These are phyloP conservation scores for Lentinus brumalis DNA, from an alignment of 768 basidiomycete genomes.

Conservation along the genomic window DNA sequence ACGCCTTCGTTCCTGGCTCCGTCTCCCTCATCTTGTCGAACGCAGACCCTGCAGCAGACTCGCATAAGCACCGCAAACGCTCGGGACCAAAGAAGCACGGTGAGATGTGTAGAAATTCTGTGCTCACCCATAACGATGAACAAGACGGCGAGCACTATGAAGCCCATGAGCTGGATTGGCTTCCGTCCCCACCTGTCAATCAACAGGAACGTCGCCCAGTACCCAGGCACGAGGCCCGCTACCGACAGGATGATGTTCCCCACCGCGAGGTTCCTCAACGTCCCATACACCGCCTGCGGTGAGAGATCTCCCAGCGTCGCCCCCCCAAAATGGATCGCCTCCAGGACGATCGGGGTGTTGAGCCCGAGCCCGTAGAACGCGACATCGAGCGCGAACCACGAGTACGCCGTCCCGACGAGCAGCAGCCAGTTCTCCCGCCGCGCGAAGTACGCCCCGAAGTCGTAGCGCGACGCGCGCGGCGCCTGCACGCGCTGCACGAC, in stretches of 20 bases:
- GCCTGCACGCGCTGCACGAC: slow-evolving; percentile 51
- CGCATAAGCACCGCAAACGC: background rate
- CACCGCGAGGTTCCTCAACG: slow-evolving; percentile 32
- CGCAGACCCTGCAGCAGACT: slow-evolving; percentile 25
- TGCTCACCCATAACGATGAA: slow-evolving; percentile 35
- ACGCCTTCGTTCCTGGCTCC: slow-evolving; percentile 25
- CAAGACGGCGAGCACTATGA: slow-evolving; percentile 35
- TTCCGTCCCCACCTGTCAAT: slow-evolving; percentile 43
- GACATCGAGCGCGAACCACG: slow-evolving; percentile 88
- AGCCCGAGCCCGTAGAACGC: slow-evolving; percentile 54
- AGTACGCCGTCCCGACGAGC: slow-evolving; percentile 79
- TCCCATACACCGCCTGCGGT: slow-evolving; percentile 26
- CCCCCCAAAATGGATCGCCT: slow-evolving; percentile 30
- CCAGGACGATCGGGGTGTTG: slow-evolving; percentile 46
- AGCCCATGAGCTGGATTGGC: slow-evolving; percentile 43
- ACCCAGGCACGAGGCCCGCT: slow-evolving; percentile 42
- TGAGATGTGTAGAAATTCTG: background rate
- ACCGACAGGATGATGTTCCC: slow-evolving; percentile 40
- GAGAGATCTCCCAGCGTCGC: slow-evolving; percentile 7
- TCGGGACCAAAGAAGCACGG: background rate
- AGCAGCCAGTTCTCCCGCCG: slow-evolving; percentile 80
- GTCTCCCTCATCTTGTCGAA: slow-evolving; percentile 32
- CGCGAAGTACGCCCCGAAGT: slow-evolving; percentile 68
- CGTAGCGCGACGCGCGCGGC: slow-evolving; percentile 43
- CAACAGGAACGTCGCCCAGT: slow-evolving; percentile 39